Base-by-base conservation (phyloP, 192 early-diverging fungal genomes). In the Linnemannia elongata region DNA sequence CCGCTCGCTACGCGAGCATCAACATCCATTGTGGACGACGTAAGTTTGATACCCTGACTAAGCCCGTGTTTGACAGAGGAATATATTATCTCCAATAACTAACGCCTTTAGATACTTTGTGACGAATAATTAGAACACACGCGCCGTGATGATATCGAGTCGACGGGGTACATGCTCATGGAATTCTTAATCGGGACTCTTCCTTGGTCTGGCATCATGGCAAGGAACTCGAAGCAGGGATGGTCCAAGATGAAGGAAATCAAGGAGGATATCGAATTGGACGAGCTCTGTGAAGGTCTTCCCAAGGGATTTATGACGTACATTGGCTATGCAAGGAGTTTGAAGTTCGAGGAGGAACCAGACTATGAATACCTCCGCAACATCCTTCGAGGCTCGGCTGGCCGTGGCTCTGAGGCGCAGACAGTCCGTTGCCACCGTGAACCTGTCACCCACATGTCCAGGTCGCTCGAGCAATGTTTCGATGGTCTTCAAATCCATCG, bases 181-280 rank as follows among this genome's bases (percentile, higher is more conserved):
- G 97, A 97, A 72, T 92, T 97, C 55, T 75, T 96, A 38, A 88
- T 93, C 47, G 95, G 96, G 6, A 87, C 85, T 17, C 88, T 97
- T 24, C 96, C 97, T 47, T 97, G 97, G 97, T 94, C 96, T 74
- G 97, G 97, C 0, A 89, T 97, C 35, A 93, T 95, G 79, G 97
- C 97, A 7, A 90, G 93, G 33, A 96, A 93, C 57, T 95, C 96
- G 73, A 91, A 92, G 70, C 92, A 95, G 83, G 97, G 97, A 27
- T 97, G 97, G 92, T 95, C 96, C 63, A 95, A 95, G 82, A 97
- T 97, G 93, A 91, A 92, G 22, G 94, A 96, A 78, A 95, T 94
- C 83, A 97, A 97, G 76, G 94, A 95, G 74, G 93, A 93, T 6
- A 94, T 91, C 1, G 87, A 89, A n/a, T 88, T 97, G 57, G 89